Evolutionary conservation across 2,329 filamentous ascomycete genomes (phyloP), one percentile per base, ranked within the genome.

Genomic region (Colletotrichum sp.): DNA sequence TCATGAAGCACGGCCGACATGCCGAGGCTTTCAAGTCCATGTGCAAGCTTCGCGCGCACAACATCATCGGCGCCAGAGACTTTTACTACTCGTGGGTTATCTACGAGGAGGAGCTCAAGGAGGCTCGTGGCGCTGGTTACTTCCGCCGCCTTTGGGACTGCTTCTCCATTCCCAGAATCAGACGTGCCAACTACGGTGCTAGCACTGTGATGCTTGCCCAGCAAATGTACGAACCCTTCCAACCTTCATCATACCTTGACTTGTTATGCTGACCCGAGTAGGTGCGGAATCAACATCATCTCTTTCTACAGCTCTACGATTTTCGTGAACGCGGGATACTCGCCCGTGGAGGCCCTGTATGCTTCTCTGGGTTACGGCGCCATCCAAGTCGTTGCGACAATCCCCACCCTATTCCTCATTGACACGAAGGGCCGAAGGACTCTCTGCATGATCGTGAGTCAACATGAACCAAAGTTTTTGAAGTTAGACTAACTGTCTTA

Each of bases 201-300:
- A 94, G 92, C 78, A 92, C 92, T 2, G 94, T 96, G 79, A 98
- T 98, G 95, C 92, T 94, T 79, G 92, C 92, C 0, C 93, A 94
- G 83, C 92, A 94, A 82, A 92, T 94, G 89, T 93, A 91, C 79
- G 66, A 32, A 15, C 28, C 32, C n/a, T 34, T n/a, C 26, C 24
- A 61, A 18, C 10, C 57, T 61, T 61, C 3, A n/a, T n/a, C 18
- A 10, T 32, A 12, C 26, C 18, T 13, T 3, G 28, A 5, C 1
- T 34, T 32, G 6, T 30, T 5, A 18, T 12, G 26, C 57, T 36
- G 59, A 63, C 30, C n/a, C 32, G 18, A 34, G 3, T 34, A 63
- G 59, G 59, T 63, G 59, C 6, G 59, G 90, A 81, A 89, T 94
- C 83, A 94, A 94, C 81, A 94, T 95, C 75, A 93, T 95, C 71